A percentile compares a stretch with the other conserved stretches of the same genome.
Conservation (phyloP, 139 green algal genomes). For the Chlorella sp. region DNA sequence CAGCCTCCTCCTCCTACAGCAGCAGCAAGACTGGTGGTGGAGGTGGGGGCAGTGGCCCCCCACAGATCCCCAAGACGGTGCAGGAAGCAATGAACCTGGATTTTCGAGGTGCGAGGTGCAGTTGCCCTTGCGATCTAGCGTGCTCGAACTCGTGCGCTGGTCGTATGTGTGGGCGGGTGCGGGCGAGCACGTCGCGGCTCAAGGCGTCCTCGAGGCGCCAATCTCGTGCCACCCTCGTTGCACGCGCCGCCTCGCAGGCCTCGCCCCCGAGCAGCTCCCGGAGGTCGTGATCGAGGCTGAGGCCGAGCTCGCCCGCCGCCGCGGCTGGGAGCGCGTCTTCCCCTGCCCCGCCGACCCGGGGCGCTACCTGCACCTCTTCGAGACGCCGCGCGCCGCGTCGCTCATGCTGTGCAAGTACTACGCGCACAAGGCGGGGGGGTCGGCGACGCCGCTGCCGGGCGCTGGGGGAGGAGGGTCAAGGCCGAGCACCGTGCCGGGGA, state of each 20-base stretch:
- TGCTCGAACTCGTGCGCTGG: too few species aligned
- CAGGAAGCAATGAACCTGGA: conserved; percentile 4
- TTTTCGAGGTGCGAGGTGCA: neutral
- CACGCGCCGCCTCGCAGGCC: too few species aligned
- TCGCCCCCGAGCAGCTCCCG: conserved; percentile 27
- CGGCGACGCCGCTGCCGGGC: neutral
- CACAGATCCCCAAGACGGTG: conserved; percentile 3
- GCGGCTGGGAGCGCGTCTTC: conserved; percentile 32
- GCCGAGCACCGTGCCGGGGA: neutral
- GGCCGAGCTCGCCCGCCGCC: conserved; percentile 27
- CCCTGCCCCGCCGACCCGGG: conserved; percentile 16
- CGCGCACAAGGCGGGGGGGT: conserved; percentile 6
- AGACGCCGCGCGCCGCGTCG: conserved; percentile 29
- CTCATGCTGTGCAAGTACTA: conserved; percentile 45
- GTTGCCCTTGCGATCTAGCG: too few species aligned
- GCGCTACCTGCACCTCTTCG: conserved; percentile 39
- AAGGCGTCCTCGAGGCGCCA: too few species aligned
- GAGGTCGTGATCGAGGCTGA: conserved; percentile 39
- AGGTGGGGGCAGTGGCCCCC: neutral
- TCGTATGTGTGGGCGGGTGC: too few species aligned
- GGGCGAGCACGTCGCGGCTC: too few species aligned
- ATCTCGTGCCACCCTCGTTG: too few species aligned
- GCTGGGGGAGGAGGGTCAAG: neutral
- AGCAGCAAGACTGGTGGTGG: too few species aligned
- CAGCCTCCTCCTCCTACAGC: too few species aligned